A percentile compares a stretch with the other conserved stretches of the same genome.
Evolutionary conservation across 2,329 filamentous ascomycete species (phyloP).

Genomic region (Hypoxylon sp.): DNA sequence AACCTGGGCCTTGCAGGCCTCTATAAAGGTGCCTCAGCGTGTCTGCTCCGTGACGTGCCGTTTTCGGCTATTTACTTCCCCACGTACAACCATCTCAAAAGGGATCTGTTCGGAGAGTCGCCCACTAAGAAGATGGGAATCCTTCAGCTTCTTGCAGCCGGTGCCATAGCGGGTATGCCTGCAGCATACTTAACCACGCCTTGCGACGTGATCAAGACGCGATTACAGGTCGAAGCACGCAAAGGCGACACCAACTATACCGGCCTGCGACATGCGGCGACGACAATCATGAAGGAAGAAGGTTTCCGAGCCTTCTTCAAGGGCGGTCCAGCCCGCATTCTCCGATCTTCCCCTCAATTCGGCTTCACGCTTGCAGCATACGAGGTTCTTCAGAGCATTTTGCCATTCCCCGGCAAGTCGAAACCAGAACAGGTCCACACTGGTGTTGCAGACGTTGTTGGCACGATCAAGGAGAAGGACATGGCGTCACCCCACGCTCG

Average conservation of each 20-base stretch:
- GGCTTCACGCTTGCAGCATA: slow-evolving; percentile 97
- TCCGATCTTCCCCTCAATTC: slow-evolving; percentile 96
- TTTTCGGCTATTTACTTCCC: slow-evolving; percentile 99
- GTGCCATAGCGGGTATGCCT: slow-evolving; percentile 93
- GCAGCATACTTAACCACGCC: slow-evolving; percentile 96
- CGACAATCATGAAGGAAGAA: slow-evolving; percentile 88
- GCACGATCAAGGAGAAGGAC: slow-evolving; percentile 73
- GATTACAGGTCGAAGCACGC: slow-evolving; percentile 95
- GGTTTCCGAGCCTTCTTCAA: slow-evolving; percentile 99
- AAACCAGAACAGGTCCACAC: slow-evolving; percentile 66
- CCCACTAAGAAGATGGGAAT: slow-evolving; percentile 89
- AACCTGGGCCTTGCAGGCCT: slow-evolving; percentile 94
- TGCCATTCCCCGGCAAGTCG: slow-evolving; percentile 80
- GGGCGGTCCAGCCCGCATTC: slow-evolving; percentile 92
- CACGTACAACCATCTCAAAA: slow-evolving; percentile 93
- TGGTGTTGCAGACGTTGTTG: slow-evolving; percentile 73
- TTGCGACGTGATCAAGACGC: slow-evolving; percentile 99
- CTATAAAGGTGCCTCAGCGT: slow-evolving; percentile 97
- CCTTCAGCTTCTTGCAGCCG: slow-evolving; percentile 90
- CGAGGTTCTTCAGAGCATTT: slow-evolving; percentile 84
- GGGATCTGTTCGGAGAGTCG: slow-evolving; percentile 92
- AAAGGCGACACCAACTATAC: slow-evolving; percentile 94
- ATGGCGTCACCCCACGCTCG: slow-evolving; percentile 66
- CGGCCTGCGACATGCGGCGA: slow-evolving; percentile 85
- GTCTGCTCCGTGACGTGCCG: slow-evolving; percentile 93